Percentiles rank a stretch among this genome's conserved stretches.
Evolutionary conservation across 1,139 yeast species (phyloP).

Genomic region (Debaryomycetaceae sp.): DNA sequence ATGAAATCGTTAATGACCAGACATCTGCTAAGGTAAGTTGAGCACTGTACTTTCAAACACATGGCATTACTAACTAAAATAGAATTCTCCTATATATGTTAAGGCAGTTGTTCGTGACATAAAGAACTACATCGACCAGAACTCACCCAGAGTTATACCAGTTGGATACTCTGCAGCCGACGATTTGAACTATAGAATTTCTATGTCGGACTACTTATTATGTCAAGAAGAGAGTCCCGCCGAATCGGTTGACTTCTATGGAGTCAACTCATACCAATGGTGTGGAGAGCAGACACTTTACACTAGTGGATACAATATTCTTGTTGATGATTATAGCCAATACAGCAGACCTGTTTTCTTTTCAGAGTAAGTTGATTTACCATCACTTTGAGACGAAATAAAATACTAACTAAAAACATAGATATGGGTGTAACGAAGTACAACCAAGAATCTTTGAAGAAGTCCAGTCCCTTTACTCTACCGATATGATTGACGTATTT

Average conservation of each 20-base stretch:
- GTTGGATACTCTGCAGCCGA: conserved; percentile 83
- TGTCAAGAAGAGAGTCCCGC: conserved; percentile 59
- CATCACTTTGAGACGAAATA: neutral
- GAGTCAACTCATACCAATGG: conserved; percentile 96
- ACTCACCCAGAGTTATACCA: conserved; percentile 69
- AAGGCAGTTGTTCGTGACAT: conserved; percentile 80
- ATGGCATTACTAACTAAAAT: conserved; percentile 9
- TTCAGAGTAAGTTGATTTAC: conserved; percentile 60
- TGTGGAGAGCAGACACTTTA: conserved; percentile 86
- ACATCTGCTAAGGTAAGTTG: conserved; percentile 55
- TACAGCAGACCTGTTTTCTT: conserved; percentile 79
- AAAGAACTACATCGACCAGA: conserved; percentile 60
- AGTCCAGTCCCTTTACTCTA: conserved; percentile 65
- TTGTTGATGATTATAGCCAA: conserved; percentile 67
- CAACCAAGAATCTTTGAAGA: conserved; percentile 81
- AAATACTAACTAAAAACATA: conserved; percentile 11
- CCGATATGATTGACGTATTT: conserved; percentile 74
- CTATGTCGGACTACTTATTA: conserved; percentile 78
- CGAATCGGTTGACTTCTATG: conserved; percentile 84
- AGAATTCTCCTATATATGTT: conserved; percentile 61
- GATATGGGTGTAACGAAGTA: conserved; percentile 81
- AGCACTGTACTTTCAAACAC: neutral
- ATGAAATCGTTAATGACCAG: conserved; percentile 83
- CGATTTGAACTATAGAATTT: conserved; percentile 69
- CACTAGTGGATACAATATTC: conserved; percentile 74